Conservation (phyloP, 2,329 filamentous ascomycete species). For the Shiraia sp. region DNA sequence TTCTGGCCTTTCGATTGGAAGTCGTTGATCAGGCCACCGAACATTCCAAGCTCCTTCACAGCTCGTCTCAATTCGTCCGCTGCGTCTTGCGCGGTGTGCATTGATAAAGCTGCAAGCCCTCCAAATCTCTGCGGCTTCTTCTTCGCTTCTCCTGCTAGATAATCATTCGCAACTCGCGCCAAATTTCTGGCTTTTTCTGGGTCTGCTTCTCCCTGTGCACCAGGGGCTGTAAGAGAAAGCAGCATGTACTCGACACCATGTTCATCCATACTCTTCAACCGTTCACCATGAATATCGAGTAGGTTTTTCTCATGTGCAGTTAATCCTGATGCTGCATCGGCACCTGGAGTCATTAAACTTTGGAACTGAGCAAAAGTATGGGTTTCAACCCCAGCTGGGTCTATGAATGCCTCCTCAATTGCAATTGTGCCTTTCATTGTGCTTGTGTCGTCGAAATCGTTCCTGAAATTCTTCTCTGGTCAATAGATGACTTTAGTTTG, state of each 20-base stretch:
- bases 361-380: constrained; percentile 36
- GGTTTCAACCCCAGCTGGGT: constrained; percentile 27
- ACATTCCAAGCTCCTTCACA: constrained; percentile 57
- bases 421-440: constrained; percentile 33
- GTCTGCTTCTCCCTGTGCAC: constrained; percentile 28
- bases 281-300: constrained; percentile 32
- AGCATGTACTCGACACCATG: constrained; percentile 38
- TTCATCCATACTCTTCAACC: constrained; percentile 32
- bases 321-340: constrained; percentile 21
- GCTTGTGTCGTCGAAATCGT: neutral
- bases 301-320: constrained; percentile 28
- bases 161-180: constrained; percentile 32
- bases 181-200: constrained; percentile 27
- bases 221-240: constrained; percentile 33
- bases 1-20: constrained; percentile 35
- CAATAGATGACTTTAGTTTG: no score
- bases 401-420: constrained; percentile 35
- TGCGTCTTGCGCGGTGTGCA: constrained; percentile 39
- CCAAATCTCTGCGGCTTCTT: constrained; percentile 34
- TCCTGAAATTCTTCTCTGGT: neutral
- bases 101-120: constrained; percentile 31
- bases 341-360: constrained; percentile 26
- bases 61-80: constrained; percentile 34
- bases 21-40: constrained; percentile 59
- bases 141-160: constrained; percentile 26